Evolutionary conservation across 2,329 filamentous ascomycete genomes (phyloP).

Genomic region (Pyrenochaeta sp.): DNA sequence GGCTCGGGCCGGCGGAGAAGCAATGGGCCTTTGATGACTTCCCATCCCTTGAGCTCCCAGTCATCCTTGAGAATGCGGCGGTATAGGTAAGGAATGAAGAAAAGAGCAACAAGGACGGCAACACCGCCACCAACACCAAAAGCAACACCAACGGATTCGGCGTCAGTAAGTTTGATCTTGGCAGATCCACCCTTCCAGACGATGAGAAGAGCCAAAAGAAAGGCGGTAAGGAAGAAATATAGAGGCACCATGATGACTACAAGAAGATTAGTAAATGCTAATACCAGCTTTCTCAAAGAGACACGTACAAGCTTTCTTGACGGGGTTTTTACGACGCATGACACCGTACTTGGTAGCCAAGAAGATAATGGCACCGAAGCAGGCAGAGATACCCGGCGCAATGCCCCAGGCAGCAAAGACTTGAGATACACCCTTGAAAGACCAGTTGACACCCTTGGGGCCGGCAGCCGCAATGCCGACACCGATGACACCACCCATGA

Average conservation of each 20-base stretch:
- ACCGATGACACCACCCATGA: slow-evolving; percentile 52
- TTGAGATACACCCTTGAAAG: slow-evolving; percentile 61
- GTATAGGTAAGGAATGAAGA: slow-evolving; percentile 68
- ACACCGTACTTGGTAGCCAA: slow-evolving; percentile 64
- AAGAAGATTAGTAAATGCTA: background rate
- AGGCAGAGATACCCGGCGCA: slow-evolving; percentile 63
- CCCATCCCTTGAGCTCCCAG: slow-evolving; percentile 64
- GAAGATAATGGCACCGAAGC: slow-evolving; percentile 64
- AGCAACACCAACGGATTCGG: slow-evolving; percentile 61
- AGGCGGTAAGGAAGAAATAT: slow-evolving; percentile 65
- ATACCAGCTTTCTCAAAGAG: background rate
- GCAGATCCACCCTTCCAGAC: slow-evolving; percentile 56
- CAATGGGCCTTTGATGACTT: slow-evolving; percentile 62
- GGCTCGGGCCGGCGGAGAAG: slow-evolving; percentile 55
- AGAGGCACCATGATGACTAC: slow-evolving; percentile 55
- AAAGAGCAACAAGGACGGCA: slow-evolving; percentile 58
- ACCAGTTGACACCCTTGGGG: slow-evolving; percentile 62
- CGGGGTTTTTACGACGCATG: slow-evolving; percentile 61
- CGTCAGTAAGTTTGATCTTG: slow-evolving; percentile 57
- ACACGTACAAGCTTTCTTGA: slow-evolving; percentile 53
- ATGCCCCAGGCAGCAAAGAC: slow-evolving; percentile 69
- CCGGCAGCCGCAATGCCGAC: slow-evolving; percentile 62
- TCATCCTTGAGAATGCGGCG: slow-evolving; percentile 67
- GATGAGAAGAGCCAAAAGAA: slow-evolving; percentile 57
- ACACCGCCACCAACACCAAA: slow-evolving; percentile 61